These are phyloP conservation scores for Xylariaceae sp. DNA, from an alignment of 2,329 filamentous ascomycete species.

Conservation along the genomic window DNA sequence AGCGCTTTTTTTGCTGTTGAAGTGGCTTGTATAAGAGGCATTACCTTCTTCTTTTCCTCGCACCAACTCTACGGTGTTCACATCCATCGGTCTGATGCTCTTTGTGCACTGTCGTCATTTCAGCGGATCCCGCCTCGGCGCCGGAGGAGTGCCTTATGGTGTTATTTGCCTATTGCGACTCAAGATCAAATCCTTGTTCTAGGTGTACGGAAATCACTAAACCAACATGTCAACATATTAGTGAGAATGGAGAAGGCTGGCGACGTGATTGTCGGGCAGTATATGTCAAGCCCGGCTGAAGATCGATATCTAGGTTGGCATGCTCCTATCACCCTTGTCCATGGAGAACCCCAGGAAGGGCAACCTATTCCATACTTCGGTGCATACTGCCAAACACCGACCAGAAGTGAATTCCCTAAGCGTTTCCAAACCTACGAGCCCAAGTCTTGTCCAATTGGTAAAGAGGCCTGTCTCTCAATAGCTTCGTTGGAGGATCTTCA, in stretches of 20 bases:
- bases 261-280: constrained; percentile 7
- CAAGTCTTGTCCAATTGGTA: constrained; percentile 2
- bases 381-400: constrained; percentile 7
- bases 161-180: constrained; percentile 15
- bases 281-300: constrained; percentile 1
- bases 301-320: constrained; percentile 11
- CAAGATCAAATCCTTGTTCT: constrained; percentile 15
- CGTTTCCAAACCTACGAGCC: constrained; percentile 1
- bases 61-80: constrained; percentile 12
- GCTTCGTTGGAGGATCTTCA: constrained; percentile 10
- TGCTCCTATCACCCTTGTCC: constrained; percentile 16
- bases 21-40: constrained; percentile 2
- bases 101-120: constrained; percentile 1
- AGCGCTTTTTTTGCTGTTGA: constrained; percentile 19
- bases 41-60: constrained; percentile 23
- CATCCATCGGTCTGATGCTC: constrained; percentile 5
- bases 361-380: constrained; percentile 9
- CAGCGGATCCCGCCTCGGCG: constrained; percentile 5
- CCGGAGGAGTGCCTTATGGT: constrained; percentile 7
- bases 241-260: constrained; percentile 10
- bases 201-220: background rate
- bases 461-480: constrained; percentile 8
- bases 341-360: constrained; percentile 8
- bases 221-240: constrained; percentile 10
- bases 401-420: background rate